Percentiles rank a stretch among this genome's conserved stretches.
phyloP scores from a whole-genome alignment of 2,329 filamentous ascomycete genomes.

The Colletotrichum costaricense region DNA sequence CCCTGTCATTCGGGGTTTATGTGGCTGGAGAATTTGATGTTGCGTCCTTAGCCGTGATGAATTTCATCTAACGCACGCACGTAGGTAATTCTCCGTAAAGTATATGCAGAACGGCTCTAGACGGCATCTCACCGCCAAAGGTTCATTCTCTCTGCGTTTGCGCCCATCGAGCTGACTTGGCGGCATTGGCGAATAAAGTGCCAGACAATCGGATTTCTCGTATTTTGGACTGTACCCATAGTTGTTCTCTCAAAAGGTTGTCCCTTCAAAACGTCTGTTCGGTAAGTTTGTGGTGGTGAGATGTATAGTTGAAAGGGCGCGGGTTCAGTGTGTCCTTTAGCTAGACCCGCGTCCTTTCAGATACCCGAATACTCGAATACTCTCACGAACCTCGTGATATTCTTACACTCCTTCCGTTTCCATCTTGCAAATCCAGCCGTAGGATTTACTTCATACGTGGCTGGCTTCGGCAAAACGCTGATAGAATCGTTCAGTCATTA shows the following conservation, averaged over 20 bases:
- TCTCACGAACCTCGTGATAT: background rate
- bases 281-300: background rate
- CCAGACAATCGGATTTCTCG: background rate
- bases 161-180: background rate
- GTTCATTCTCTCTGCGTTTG: background rate
- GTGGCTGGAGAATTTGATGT: constrained; percentile 9
- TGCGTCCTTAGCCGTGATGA: background rate
- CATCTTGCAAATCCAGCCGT: background rate
- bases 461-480: background rate
- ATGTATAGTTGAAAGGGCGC: background rate
- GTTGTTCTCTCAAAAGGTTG: background rate
- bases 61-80: background rate
- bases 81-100: background rate
- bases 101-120: background rate
- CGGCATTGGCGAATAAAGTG: background rate
- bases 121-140: background rate
- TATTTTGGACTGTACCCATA: background rate
- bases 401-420: background rate
- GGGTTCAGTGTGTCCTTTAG: background rate
- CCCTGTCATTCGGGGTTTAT: constrained; percentile 1
- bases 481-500: background rate
- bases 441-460: background rate
- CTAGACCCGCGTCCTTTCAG: background rate
- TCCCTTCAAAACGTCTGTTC: background rate
- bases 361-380: background rate